Evolutionary conservation across 2,329 filamentous ascomycete species (phyloP).

Genomic region (Stachybotrys echinatus): DNA sequence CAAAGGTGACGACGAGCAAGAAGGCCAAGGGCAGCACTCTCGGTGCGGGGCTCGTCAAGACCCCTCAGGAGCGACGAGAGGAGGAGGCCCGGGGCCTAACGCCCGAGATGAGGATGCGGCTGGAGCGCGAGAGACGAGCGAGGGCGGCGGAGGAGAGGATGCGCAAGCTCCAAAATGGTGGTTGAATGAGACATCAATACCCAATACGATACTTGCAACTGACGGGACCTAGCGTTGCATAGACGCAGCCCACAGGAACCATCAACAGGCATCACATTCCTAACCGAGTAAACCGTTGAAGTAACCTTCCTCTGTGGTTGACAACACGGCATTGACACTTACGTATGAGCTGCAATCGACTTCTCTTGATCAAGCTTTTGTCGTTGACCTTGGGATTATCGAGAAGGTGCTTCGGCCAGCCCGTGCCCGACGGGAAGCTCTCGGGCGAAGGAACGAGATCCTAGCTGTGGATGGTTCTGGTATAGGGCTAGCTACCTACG

Average conservation of each 20-base stretch:
- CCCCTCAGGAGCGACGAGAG: constrained; percentile 73
- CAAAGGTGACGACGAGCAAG: constrained; percentile 44
- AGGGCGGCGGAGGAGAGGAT: constrained; percentile 88
- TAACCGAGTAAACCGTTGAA: neutral
- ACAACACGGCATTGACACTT: neutral
- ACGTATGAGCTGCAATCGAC: neutral
- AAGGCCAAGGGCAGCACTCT: constrained; percentile 46
- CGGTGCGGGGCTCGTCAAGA: constrained; percentile 57
- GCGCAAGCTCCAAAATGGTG: constrained; percentile 45
- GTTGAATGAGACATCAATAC: constrained; percentile 10
- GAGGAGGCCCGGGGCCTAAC: constrained; percentile 82
- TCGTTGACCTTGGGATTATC: too few relatives aligned
- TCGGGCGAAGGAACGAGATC: neutral
- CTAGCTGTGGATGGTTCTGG: neutral
- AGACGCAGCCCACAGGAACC: too few relatives aligned
- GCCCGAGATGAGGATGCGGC: constrained; percentile 74
- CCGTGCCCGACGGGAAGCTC: neutral
- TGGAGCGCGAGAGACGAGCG: constrained; percentile 86
- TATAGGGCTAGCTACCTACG: neutral
- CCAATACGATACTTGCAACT: too few relatives aligned
- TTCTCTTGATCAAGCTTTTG: neutral
- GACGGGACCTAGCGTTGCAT: too few relatives aligned
- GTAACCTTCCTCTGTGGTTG: neutral
- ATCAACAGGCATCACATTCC: too few relatives aligned
- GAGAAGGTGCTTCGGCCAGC: neutral